phyloP scores from a whole-genome alignment of 208 protist genomes.

The Wallacemonas sp. region DNA sequence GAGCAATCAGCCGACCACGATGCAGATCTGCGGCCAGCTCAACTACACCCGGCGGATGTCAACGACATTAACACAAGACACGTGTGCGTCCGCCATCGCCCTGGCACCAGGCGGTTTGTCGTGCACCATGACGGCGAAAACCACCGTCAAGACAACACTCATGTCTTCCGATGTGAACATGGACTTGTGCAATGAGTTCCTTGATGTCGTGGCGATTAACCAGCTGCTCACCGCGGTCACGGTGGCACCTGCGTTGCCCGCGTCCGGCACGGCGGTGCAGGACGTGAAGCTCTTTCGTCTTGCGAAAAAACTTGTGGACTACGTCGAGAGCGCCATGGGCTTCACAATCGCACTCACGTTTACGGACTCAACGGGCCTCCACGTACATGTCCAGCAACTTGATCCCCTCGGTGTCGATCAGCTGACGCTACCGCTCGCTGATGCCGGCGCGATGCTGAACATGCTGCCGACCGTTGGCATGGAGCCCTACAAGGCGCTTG shows the following conservation, averaged over 20 bases:
- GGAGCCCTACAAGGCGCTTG: not conserved
- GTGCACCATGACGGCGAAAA: not conserved
- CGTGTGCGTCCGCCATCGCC: not conserved
- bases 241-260: not conserved
- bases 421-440: not conserved
- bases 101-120: not conserved
- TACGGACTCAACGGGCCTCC: not conserved
- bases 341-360: not conserved
- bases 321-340: constrained; percentile 1
- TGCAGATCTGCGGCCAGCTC: constrained; percentile 2
- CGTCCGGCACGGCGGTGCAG: not conserved
- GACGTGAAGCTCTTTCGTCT: constrained; percentile 2
- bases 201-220: not conserved
- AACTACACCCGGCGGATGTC: not conserved
- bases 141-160: not conserved
- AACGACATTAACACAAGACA: not conserved
- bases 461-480: not conserved
- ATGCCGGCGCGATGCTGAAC: not conserved
- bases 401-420: not conserved
- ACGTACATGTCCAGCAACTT: not conserved
- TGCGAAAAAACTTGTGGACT: not conserved
- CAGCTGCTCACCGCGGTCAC: not conserved
- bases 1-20: not conserved
- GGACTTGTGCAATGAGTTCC: not conserved
- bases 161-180: not conserved